A percentile compares a stretch with the other conserved stretches of the same genome.
Evolutionary conservation across 2,329 filamentous ascomycete genomes (phyloP).

Genomic region (Sclerotinia sclerotiorum): DNA sequence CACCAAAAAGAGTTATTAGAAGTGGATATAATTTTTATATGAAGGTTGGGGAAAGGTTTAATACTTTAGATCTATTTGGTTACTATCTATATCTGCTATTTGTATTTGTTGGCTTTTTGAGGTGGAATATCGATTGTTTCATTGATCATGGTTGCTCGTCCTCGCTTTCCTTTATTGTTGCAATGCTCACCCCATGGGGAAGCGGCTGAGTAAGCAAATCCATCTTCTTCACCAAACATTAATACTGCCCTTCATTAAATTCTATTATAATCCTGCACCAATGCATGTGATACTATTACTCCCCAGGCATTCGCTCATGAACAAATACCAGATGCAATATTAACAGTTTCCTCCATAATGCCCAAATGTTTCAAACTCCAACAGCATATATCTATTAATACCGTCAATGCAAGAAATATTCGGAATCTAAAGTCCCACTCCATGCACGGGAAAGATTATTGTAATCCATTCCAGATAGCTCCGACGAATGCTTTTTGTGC

Average conservation of each 20-base stretch:
- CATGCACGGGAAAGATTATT: neutral
- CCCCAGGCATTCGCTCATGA: neutral
- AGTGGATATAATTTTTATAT: neutral
- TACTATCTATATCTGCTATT: neutral
- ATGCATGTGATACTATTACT: neutral
- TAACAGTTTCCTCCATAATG: neutral
- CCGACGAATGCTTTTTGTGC: slow-evolving; percentile 19
- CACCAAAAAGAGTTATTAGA: neutral
- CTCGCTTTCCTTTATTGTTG: neutral
- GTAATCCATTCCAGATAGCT: slow-evolving; percentile 18
- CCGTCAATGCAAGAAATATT: neutral
- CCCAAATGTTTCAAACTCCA: neutral
- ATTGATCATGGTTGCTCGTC: neutral
- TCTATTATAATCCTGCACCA: neutral
- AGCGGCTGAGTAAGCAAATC: neutral
- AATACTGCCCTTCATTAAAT: neutral
- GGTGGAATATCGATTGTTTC: neutral
- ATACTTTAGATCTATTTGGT: neutral
- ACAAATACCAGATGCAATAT: neutral
- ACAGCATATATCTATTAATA: neutral
- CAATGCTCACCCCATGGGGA: neutral
- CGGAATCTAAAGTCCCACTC: neutral
- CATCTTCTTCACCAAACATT: neutral
- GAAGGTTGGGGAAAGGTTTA: neutral
- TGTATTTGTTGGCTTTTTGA: neutral